Evolutionary conservation across 1,139 yeast species (phyloP).

Genomic region (Scheffersomyces illinoinensis): DNA sequence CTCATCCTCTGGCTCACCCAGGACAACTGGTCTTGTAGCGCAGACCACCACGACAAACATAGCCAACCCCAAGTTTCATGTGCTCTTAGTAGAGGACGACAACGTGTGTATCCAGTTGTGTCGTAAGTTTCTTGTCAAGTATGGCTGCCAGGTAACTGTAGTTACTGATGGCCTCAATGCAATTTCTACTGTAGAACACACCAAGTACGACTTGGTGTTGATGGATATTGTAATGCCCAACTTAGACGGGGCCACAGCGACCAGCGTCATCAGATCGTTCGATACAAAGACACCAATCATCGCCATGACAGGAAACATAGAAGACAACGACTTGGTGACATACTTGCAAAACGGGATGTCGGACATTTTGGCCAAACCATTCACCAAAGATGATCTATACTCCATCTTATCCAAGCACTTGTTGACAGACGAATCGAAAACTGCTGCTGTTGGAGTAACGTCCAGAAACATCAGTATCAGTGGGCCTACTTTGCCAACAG

Average conservation of each 20-base stretch:
- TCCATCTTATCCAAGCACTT: slow-evolving; percentile 73
- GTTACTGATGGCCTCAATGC: slow-evolving; percentile 93
- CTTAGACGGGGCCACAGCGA: slow-evolving; percentile 91
- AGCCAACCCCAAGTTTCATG: slow-evolving; percentile 58
- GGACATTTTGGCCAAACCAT: slow-evolving; percentile 89
- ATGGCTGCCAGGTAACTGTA: slow-evolving; percentile 90
- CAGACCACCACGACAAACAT: slow-evolving; percentile 31
- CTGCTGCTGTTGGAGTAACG: slow-evolving; percentile 1
- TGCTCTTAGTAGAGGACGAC: slow-evolving; percentile 83
- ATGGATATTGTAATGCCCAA: slow-evolving; percentile 97
- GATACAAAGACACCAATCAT: slow-evolving; percentile 85
- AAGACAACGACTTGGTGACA: slow-evolving; percentile 75
- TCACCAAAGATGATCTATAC: slow-evolving; percentile 80
- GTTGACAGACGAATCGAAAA: slow-evolving; percentile 18
- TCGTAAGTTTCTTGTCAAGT: slow-evolving; percentile 75
- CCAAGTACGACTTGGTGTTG: slow-evolving; percentile 76
- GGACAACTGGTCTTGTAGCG: slow-evolving; percentile 3
- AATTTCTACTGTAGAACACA: slow-evolving; percentile 73
- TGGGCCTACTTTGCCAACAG: neutral
- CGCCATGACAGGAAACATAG: slow-evolving; percentile 91
- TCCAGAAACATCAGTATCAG: neutral
- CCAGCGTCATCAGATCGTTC: slow-evolving; percentile 79
- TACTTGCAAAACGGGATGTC: slow-evolving; percentile 89
- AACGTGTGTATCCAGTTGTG: slow-evolving; percentile 78
- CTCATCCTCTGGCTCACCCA: slow-evolving; percentile 12